Evolutionary conservation across 306 rosid genomes (phyloP).

Genomic region (Rubus idaeus): DNA sequence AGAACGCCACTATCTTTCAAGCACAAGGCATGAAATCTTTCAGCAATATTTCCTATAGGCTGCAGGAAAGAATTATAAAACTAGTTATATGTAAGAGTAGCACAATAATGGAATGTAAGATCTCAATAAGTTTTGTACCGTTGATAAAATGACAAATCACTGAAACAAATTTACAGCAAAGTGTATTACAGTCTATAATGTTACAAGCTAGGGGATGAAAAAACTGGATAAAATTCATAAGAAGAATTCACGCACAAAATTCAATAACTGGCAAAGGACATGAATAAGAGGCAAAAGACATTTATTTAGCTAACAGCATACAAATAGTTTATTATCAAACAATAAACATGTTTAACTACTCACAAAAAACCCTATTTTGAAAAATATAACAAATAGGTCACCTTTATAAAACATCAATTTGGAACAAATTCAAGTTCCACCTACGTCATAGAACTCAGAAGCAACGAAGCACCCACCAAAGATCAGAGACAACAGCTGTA

Average conservation of each 20-base stretch:
- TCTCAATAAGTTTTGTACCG: background rate
- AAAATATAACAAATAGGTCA: background rate
- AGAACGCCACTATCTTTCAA: slow-evolving; percentile 97
- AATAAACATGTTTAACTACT: background rate
- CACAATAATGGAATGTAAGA: slow-evolving; percentile 1
- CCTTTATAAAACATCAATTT: background rate
- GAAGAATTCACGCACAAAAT: background rate
- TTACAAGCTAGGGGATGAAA: background rate
- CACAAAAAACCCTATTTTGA: background rate
- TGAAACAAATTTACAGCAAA: background rate
- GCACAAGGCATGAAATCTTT: slow-evolving; percentile 89
- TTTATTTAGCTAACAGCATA: background rate
- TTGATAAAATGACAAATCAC: background rate
- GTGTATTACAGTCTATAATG: background rate
- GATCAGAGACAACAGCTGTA: background rate
- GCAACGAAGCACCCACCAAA: background rate
- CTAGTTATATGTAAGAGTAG: slow-evolving; percentile 11
- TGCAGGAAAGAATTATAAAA: slow-evolving; percentile 43
- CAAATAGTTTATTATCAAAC: background rate
- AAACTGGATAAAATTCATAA: background rate
- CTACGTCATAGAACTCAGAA: slow-evolving; percentile 15
- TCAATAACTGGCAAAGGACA: background rate
- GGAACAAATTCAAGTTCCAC: background rate
- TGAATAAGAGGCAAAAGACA: background rate
- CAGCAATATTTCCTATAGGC: slow-evolving; percentile 94